phyloP scores from a whole-genome alignment of 352 stramenopile genomes.

The Aphanomyces invadans region DNA sequence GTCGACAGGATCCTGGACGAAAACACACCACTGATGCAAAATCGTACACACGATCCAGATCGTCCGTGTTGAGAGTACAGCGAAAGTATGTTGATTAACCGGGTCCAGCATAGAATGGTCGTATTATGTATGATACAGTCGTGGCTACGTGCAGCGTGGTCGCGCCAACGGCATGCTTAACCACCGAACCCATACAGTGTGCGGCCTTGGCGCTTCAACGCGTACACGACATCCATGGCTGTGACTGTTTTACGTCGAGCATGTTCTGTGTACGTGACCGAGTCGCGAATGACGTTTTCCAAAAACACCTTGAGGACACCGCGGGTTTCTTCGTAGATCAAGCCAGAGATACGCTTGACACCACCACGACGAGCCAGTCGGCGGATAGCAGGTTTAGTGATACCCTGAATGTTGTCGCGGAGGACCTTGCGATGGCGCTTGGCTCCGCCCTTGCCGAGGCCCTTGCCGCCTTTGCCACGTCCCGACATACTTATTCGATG shows the following conservation, averaged over 20 bases:
- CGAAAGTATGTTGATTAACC: background rate
- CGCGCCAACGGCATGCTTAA: constrained; percentile 13
- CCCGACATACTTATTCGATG: constrained; percentile 69
- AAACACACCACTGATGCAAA: background rate
- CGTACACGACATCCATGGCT: constrained; percentile 89
- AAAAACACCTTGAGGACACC: constrained; percentile 54
- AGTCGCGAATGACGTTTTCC: constrained; percentile 48
- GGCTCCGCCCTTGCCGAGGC: constrained; percentile 92
- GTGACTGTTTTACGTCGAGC: constrained; percentile 25
- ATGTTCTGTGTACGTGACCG: constrained; percentile 42
- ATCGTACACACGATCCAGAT: background rate
- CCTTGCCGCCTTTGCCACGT: constrained; percentile 92
- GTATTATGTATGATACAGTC: background rate
- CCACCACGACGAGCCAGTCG: constrained; percentile 42
- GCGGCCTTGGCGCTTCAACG: constrained; percentile 94
- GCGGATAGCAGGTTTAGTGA: constrained; percentile 89
- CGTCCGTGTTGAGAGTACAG: background rate
- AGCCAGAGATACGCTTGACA: constrained; percentile 44
- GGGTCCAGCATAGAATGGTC: background rate
- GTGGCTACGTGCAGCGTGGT: background rate
- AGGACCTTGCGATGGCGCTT: constrained; percentile 97
- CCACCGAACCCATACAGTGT: constrained; percentile 90
- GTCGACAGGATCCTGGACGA: background rate
- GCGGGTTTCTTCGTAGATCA: constrained; percentile 68
- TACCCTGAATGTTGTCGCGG: constrained; percentile 96